phyloP scores from a whole-genome alignment of 139 green algal species.

The Volvox africanus region DNA sequence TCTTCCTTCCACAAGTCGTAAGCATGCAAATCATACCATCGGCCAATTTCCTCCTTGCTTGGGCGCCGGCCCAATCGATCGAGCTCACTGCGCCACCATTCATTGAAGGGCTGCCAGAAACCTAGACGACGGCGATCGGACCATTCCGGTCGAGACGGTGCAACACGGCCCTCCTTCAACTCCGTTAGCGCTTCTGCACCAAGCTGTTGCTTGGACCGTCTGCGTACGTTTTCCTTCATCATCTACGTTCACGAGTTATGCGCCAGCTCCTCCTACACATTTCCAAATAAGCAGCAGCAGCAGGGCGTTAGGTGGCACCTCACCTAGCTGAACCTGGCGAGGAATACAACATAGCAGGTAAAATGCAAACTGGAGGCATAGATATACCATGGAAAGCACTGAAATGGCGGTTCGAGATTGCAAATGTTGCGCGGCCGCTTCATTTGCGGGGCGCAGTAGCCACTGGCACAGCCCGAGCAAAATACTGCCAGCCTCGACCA shows the following conservation, averaged over 20 bases:
- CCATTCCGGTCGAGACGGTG: not conserved
- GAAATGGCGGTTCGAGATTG: not conserved
- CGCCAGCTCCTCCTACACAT: not conserved
- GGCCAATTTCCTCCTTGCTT: constrained; percentile 56
- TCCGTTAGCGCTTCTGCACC: constrained; percentile 5
- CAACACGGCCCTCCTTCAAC: not conserved
- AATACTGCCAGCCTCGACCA: not conserved
- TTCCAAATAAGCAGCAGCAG: not conserved
- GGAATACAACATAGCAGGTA: too few species aligned
- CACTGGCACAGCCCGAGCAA: not conserved
- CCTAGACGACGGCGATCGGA: constrained; percentile 55
- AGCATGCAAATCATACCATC: constrained; percentile 57
- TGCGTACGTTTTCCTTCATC: not conserved
- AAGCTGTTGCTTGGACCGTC: constrained; percentile 16
- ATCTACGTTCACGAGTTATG: not conserved
- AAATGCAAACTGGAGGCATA: too few species aligned
- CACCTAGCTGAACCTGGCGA: not conserved
- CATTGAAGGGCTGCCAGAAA: constrained; percentile 58
- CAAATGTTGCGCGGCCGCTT: not conserved
- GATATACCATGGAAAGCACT: not conserved
- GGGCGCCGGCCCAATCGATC: constrained; percentile 52
- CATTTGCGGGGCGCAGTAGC: constrained; percentile 11
- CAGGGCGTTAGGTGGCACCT: not conserved
- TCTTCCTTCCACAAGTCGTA: constrained; percentile 47
- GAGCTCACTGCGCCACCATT: constrained; percentile 58